Evolutionary conservation across 495 filamentous ascomycete genomes (phyloP).

Genomic region (Corynascus novoguineensis): DNA sequence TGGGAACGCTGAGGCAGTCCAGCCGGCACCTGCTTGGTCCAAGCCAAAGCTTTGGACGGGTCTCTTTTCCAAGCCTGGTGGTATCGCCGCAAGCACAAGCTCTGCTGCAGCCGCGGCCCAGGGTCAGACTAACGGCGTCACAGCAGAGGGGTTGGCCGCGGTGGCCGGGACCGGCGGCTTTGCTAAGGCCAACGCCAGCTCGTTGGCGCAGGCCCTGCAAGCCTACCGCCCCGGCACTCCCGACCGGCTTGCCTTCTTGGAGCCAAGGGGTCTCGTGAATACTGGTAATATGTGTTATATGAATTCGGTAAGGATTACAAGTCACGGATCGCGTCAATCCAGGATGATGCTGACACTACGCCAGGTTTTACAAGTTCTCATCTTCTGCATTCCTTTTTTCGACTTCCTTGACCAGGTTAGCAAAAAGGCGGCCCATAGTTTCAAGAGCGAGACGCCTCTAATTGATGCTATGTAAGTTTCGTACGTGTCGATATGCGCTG

Average conservation of each 20-base stretch:
- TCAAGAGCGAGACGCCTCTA: conserved; percentile 90
- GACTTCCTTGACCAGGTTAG: conserved; percentile 84
- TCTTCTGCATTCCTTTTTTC: conserved; percentile 92
- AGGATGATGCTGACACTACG: background rate
- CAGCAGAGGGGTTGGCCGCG: conserved; percentile 14
- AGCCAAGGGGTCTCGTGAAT: conserved; percentile 92
- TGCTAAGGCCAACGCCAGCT: conserved; percentile 54
- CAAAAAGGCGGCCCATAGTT: conserved; percentile 77
- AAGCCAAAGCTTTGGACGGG: conserved; percentile 74
- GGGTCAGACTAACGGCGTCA: conserved; percentile 24
- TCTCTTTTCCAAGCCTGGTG: conserved; percentile 55
- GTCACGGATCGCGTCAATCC: background rate
- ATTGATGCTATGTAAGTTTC: conserved; percentile 82
- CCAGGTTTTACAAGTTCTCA: conserved; percentile 85
- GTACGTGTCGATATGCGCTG: background rate
- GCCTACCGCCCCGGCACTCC: conserved; percentile 56
- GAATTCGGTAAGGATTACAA: conserved; percentile 83
- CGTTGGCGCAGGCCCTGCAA: conserved; percentile 66
- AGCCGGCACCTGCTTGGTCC: conserved; percentile 37
- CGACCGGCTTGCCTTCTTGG: conserved; percentile 72
- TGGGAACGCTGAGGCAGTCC: conserved; percentile 24
- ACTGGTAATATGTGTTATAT: conserved; percentile 99
- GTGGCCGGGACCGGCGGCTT: conserved; percentile 27
- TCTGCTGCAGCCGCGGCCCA: conserved; percentile 23
- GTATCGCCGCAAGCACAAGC: conserved; percentile 23